phyloP scores from a whole-genome alignment of 192 early-diverging fungal species.

The Linnemannia elongata region DNA sequence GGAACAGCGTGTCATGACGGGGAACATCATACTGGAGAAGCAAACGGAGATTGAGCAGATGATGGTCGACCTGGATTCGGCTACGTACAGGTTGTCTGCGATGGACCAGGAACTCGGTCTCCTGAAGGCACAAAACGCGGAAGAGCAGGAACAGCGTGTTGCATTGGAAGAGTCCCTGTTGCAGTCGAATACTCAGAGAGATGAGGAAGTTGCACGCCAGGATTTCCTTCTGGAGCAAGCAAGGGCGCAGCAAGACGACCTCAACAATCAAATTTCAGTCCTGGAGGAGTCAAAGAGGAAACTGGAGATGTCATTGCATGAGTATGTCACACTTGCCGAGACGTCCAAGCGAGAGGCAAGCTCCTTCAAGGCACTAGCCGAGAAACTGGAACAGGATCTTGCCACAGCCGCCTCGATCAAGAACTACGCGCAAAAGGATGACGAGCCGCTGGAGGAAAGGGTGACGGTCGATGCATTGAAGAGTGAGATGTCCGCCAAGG shows the following conservation, averaged over 20 bases:
- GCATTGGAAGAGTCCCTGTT: neutral
- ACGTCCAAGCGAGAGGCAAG: neutral
- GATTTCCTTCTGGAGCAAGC: neutral
- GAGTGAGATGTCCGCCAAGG: neutral
- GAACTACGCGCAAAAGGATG: neutral
- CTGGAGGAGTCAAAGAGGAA: neutral
- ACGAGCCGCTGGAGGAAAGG: neutral
- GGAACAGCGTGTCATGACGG: neutral
- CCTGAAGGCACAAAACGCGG: neutral
- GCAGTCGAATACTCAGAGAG: neutral
- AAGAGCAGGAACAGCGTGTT: neutral
- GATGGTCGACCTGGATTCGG: neutral
- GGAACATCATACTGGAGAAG: slow-evolving; percentile 12
- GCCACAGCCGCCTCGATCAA: neutral
- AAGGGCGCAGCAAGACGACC: neutral
- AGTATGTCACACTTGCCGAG: neutral
- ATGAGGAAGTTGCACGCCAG: neutral
- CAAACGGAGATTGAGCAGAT: slow-evolving; percentile 13
- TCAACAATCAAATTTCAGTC: neutral
- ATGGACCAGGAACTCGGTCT: slow-evolving; percentile 2
- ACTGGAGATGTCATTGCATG: neutral
- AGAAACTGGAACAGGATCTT: slow-evolving; percentile 11
- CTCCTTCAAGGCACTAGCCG: neutral
- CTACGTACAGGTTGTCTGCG: neutral
- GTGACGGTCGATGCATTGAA: neutral